Base-by-base conservation (phyloP, 2,329 filamentous ascomycete genomes). In the Bipolaris bicolor region DNA sequence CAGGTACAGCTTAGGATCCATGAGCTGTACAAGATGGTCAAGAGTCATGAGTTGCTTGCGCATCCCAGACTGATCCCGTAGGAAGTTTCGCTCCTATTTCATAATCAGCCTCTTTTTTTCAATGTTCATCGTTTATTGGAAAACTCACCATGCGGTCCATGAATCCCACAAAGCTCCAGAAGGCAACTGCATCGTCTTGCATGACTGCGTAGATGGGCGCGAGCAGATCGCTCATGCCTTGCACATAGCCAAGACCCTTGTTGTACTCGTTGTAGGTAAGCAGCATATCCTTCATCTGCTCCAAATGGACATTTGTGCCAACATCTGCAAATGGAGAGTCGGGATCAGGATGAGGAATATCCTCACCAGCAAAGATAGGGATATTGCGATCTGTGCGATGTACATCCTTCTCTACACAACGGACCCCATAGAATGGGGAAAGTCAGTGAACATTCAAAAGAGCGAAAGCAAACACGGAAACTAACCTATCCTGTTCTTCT, bases 261-360 rank as follows among this genome's bases (percentile, higher is more conserved):
- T 99, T 99, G 79, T 96, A 96, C 78, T 99, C 95, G 74, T 99
- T 98, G 77, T 99, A 99, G 0, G 95, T 98, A 16, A 99, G 84
- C 0, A 99, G 88, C 91, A 99, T 96, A 75, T 99, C 95, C 79
- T 99, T 99, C 86, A 99, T 91, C 80, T 99, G 95, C 78, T 99
- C 95, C 62, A 99, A 85, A 76, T 99, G 95, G 5, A 97, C 93
- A 69, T 99, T 99, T 45, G 95, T 99, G 61, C 95, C 95, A 3
- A 88, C 86, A 43, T 93, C 90, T 11, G 94, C 91, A 76, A 98
- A 99, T 0, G 95, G 94, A 0, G 94, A 98, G 60, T 94, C 91
- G 0, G 95, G 95, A 69, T 99, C 95, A 0, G 95, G 96, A 72
- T 99, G 95, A 7, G 95, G 94, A 39, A 92, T 96, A 71, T 98